Percentiles rank a stretch among this genome's conserved stretches.
Evolutionary conservation across 176 grass and related monocot genomes (phyloP).

Genomic region (Eleusine indica): DNA sequence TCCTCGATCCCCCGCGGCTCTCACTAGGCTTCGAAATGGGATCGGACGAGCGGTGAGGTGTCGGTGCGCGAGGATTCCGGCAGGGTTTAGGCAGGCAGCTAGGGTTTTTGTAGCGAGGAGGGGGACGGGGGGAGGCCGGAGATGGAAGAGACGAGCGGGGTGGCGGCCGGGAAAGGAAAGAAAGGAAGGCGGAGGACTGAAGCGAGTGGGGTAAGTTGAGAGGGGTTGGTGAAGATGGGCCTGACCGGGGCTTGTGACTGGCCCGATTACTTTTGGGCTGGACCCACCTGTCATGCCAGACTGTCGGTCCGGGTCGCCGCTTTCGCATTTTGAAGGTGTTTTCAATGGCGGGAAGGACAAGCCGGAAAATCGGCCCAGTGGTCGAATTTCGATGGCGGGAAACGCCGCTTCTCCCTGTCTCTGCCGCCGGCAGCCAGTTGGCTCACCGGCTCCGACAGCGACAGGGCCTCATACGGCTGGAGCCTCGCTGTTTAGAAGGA

Average conservation of each 20-base stretch:
- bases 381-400: no score
- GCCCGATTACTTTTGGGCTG: not conserved
- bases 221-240: not conserved
- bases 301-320: constrained; percentile 5
- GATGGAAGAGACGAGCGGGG: not conserved
- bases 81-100: not conserved
- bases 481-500: no score
- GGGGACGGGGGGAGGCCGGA: not conserved
- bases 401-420: no score
- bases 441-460: no score
- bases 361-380: no score
- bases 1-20: not conserved
- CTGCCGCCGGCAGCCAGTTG: no score
- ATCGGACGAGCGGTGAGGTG: constrained; percentile 23
- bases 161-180: not conserved
- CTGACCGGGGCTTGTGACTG: not conserved
- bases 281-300: constrained; percentile 1
- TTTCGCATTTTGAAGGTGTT: not conserved
- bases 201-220: not conserved
- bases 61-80: constrained; percentile 5
- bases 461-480: no score
- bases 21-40: constrained; percentile 4
- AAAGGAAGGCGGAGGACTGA: not conserved
- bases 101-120: constrained; percentile 40
- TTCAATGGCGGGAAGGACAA: no score